Conservation (phyloP, 768 basidiomycete species). For the Krasilnikovozyma curviuscula region DNA sequence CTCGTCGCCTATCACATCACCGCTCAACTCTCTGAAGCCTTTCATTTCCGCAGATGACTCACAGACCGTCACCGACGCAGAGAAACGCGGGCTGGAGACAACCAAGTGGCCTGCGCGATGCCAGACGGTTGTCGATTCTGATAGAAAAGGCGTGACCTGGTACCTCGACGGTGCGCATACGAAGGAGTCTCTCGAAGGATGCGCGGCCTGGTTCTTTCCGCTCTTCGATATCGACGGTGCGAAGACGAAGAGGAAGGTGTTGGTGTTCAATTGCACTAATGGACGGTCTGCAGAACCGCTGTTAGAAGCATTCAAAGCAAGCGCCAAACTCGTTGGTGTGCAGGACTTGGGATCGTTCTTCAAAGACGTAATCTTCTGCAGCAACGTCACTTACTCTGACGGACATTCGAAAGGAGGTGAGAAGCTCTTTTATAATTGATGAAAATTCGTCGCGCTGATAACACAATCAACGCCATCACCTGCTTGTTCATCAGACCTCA, state of each 20-base stretch:
- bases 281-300: slow-evolving; percentile 65
- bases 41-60: slow-evolving; percentile 11
- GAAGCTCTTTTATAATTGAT: slow-evolving; percentile 15
- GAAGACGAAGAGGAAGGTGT: slow-evolving; percentile 30
- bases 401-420: slow-evolving; percentile 80
- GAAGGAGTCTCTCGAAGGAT: too few relatives aligned
- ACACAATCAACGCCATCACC: too few relatives aligned
- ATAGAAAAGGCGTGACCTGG: slow-evolving; percentile 43
- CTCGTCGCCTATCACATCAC: slow-evolving; percentile 17
- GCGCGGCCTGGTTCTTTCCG: too few relatives aligned
- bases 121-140: slow-evolving; percentile 55
- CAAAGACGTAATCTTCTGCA: slow-evolving; percentile 77
- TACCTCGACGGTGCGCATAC: slow-evolving; percentile 94
- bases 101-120: slow-evolving; percentile 90
- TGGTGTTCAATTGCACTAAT: slow-evolving; percentile 88
- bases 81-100: slow-evolving; percentile 39
- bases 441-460: slow-evolving; percentile 1
- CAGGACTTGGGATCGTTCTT: slow-evolving; percentile 34
- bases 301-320: slow-evolving; percentile 30
- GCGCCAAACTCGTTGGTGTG: not conserved
- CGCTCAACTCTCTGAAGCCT: slow-evolving; percentile 11
- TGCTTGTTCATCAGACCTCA: slow-evolving; percentile 43
- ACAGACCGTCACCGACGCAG: slow-evolving; percentile 31
- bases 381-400: slow-evolving; percentile 82
- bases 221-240: too few relatives aligned